Base-by-base conservation (phyloP, 2,329 filamentous ascomycete genomes). In the Stemphylium vesicarium region DNA sequence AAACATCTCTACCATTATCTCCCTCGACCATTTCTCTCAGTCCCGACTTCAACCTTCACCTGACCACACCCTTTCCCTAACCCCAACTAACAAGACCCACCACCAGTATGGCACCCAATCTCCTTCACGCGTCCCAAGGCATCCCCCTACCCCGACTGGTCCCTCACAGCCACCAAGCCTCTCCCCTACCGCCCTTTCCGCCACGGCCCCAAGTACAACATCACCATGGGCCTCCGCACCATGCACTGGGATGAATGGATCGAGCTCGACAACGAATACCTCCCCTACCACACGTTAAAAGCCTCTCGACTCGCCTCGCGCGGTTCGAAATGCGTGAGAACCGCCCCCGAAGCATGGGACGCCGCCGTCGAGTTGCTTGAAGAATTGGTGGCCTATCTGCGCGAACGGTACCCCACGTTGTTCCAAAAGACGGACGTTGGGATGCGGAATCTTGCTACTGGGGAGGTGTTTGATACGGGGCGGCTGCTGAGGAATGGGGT, bases 261-360 rank as follows among this genome's bases (percentile, higher is more conserved):
- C 67, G 90, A 96, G 75, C 83, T 96, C 22, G 92, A 96, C 75
- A 93, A 89, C 68, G 83, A 93, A 41, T 96, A 85, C 71, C 82
- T 86, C 1, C 84, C 84, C 48, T 96, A 82, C 71, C 90, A 96
- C 75, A 82, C 81, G 29, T 84, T 88, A 60, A 96, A 96, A 75
- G 81, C 83, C 1, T 77, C 78, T 12, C 85, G 91, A 0, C 90
- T 96, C 42, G 66, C 71, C 12, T 85, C 90, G 59, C 83, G 91
- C 0, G 89, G 86, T 0, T 58, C 75, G 0, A 90, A 88, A 72
- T 91, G 89, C 77, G 88, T 85, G 68, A 76, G 76, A 12, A 94
- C 90, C 0, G 83, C 86, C 2, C 87, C 89, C 0, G 84, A 89
- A 57, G 90, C 89, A 1, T 88, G 84, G 70, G 84, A 87, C 20